Percentiles rank a stretch among this genome's conserved stretches.
Evolutionary conservation across 306 rosid species (phyloP).

Genomic region (Prunus mume): DNA sequence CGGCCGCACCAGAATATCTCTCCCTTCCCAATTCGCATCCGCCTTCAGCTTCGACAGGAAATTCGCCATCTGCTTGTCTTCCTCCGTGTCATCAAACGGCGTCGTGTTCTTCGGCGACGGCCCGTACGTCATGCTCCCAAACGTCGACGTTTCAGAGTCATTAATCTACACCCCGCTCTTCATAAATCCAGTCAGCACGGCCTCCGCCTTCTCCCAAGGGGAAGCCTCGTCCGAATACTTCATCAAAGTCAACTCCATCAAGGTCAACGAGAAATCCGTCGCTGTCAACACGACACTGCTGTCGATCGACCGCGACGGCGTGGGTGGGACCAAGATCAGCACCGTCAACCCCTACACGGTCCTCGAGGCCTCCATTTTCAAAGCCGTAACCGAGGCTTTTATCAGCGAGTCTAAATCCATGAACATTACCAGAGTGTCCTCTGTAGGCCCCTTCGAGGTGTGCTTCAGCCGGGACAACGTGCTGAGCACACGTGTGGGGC

Average conservation of each 20-base stretch:
- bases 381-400: slow-evolving; percentile 43
- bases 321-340: slow-evolving; percentile 78
- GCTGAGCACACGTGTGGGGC: slow-evolving; percentile 32
- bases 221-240: slow-evolving; percentile 55
- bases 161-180: slow-evolving; percentile 44
- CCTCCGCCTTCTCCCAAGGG: slow-evolving; percentile 41
- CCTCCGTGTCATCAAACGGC: slow-evolving; percentile 29
- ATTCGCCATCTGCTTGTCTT: slow-evolving; percentile 49
- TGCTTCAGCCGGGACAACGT: slow-evolving; percentile 43
- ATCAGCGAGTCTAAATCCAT: slow-evolving; percentile 29
- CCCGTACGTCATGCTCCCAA: slow-evolving; percentile 48
- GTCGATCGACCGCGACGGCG: slow-evolving; percentile 36
- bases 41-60: slow-evolving; percentile 56
- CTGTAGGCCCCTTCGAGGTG: slow-evolving; percentile 42
- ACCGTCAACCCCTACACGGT: slow-evolving; percentile 60
- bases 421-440: slow-evolving; percentile 33
- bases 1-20: slow-evolving; percentile 42
- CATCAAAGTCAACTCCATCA: slow-evolving; percentile 47
- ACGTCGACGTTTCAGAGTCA: slow-evolving; percentile 25
- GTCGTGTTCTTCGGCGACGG: slow-evolving; percentile 52
- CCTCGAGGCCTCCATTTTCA: slow-evolving; percentile 50
- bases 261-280: slow-evolving; percentile 25
- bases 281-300: slow-evolving; percentile 41
- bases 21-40: slow-evolving; percentile 50
- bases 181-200: slow-evolving; percentile 54